phyloP scores from a whole-genome alignment of 2,329 filamentous ascomycete genomes.

The Trichoderma sp. region DNA sequence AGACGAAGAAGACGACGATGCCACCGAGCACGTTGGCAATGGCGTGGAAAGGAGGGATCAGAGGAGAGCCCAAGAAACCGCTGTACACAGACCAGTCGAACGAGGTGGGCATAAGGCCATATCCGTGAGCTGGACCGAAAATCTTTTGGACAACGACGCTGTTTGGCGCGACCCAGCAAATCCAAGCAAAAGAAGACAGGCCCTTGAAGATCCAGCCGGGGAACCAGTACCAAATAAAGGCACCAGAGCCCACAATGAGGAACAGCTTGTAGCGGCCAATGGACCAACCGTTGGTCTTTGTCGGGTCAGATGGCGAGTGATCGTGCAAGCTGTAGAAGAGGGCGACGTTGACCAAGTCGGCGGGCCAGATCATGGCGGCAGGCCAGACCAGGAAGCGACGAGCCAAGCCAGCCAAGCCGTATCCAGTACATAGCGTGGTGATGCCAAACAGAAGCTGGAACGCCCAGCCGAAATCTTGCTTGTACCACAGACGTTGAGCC shows the following conservation, averaged over 20 bases:
- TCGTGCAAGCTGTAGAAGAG: conserved; percentile 55
- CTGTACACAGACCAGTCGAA: conserved; percentile 58
- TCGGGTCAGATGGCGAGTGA: conserved; percentile 51
- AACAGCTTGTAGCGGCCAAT: conserved; percentile 68
- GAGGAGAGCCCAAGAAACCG: conserved; percentile 54
- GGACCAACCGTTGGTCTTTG: conserved; percentile 62
- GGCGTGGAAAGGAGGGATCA: conserved; percentile 58
- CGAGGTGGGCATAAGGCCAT: conserved; percentile 64
- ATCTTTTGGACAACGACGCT: conserved; percentile 64
- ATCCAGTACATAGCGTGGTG: conserved; percentile 60
- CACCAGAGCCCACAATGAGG: conserved; percentile 56
- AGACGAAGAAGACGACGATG: conserved; percentile 58
- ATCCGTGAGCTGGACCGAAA: conserved; percentile 62
- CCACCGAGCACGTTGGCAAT: conserved; percentile 60
- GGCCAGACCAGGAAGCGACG: conserved; percentile 59
- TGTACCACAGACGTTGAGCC: conserved; percentile 60
- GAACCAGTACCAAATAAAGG: conserved; percentile 63
- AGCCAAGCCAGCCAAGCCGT: conserved; percentile 59
- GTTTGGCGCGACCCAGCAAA: conserved; percentile 65
- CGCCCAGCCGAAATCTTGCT: conserved; percentile 57
- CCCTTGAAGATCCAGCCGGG: conserved; percentile 66
- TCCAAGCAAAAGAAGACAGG: conserved; percentile 64
- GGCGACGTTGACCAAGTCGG: conserved; percentile 57
- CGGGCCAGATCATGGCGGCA: conserved; percentile 62
- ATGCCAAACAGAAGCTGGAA: conserved; percentile 60